Conservation (phyloP, 139 green algal species). For the Nannochloris sp. region DNA sequence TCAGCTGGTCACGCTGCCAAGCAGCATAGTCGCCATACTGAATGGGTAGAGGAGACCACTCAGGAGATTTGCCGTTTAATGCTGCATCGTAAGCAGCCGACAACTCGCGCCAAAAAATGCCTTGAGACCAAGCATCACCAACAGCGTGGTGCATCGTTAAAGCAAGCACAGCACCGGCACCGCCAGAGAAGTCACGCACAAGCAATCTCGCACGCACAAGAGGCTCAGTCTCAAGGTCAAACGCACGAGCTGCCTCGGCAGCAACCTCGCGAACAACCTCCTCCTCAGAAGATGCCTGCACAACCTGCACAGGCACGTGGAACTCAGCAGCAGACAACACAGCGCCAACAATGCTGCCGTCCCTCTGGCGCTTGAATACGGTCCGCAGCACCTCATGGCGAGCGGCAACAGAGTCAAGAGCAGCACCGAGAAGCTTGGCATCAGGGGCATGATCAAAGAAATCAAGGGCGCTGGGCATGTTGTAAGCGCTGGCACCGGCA, state of each 20-base stretch:
- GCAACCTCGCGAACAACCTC: neutral
- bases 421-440: no score
- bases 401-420: neutral
- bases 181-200: neutral
- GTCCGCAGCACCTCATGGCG: neutral
- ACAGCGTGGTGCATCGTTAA: constrained; percentile 1
- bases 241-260: neutral
- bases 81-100: neutral
- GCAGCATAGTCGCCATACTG: constrained; percentile 5
- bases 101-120: neutral
- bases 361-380: neutral
- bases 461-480: no score
- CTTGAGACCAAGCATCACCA: neutral
- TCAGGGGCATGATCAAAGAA: no score
- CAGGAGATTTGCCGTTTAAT: neutral
- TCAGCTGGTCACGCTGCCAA: constrained; percentile 3
- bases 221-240: neutral
- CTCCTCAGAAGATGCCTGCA: neutral
- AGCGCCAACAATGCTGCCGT: neutral
- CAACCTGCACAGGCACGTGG: neutral
- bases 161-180: neutral
- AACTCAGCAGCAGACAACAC: neutral
- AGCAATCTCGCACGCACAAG: neutral
- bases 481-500: no score
- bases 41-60: neutral